Percentiles rank a stretch among this genome's conserved stretches.
Conservation (phyloP, 2,329 filamentous ascomycete species). For the Ceratocystis variospora region DNA sequence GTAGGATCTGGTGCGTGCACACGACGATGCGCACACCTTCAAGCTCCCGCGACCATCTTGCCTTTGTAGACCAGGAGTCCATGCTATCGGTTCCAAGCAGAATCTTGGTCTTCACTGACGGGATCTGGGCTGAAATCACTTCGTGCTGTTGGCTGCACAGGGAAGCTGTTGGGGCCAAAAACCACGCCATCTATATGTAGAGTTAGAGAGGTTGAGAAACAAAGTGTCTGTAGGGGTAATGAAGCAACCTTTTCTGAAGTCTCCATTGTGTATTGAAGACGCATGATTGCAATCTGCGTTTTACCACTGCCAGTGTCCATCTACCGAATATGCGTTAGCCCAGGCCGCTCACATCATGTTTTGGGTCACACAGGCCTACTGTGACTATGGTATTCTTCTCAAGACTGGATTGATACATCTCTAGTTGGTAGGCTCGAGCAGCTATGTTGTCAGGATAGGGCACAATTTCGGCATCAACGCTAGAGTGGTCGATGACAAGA, state of each 20-base stretch:
- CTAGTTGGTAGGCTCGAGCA: constrained; percentile 53
- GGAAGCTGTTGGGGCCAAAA: constrained; percentile 54
- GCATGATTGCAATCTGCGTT: constrained; percentile 44
- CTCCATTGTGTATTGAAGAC: constrained; percentile 9
- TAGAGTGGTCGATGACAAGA: background rate
- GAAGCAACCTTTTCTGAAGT: background rate
- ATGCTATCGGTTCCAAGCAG: constrained; percentile 56
- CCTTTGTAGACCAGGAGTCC: constrained; percentile 56
- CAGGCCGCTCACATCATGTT: background rate
- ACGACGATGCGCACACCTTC: constrained; percentile 55
- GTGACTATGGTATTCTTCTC: constrained; percentile 57
- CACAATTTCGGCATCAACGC: background rate
- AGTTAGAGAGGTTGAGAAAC: constrained; percentile 20
- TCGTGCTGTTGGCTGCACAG: constrained; percentile 53
- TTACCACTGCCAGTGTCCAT: constrained; percentile 75
- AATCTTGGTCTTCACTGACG: constrained; percentile 43
- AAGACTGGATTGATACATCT: constrained; percentile 61
- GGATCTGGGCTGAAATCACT: constrained; percentile 47
- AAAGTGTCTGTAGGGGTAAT: background rate
- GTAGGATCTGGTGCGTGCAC: constrained; percentile 61
- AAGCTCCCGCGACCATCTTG: constrained; percentile 54
- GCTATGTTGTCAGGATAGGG: constrained; percentile 25
- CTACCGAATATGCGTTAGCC: constrained; percentile 29
- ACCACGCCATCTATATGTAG: constrained; percentile 49
- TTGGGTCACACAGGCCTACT: constrained; percentile 32